Percentiles rank a stretch among this genome's conserved stretches.
These are phyloP conservation scores for Apiospora hydei DNA, from an alignment of 2,329 filamentous ascomycete species.

Conservation along the genomic window DNA sequence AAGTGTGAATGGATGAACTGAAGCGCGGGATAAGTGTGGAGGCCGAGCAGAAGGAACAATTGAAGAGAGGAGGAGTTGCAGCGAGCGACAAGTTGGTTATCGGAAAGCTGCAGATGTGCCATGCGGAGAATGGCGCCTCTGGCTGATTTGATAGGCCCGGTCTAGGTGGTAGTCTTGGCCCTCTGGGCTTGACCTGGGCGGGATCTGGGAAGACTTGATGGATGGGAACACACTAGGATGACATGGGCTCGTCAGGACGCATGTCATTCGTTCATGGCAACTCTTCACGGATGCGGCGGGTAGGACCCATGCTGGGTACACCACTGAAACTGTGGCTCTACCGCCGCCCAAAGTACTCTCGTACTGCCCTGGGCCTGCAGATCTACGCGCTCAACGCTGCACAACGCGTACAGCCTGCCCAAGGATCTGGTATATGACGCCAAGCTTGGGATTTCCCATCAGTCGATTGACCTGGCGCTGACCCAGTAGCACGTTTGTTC, in stretches of 20 bases:
- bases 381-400: conserved; percentile 13
- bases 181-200: conserved; percentile 6
- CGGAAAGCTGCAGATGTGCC: conserved; percentile 16
- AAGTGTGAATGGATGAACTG: conserved; percentile 21
- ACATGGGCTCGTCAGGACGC: neutral
- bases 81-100: conserved; percentile 8
- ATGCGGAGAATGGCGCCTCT: conserved; percentile 12
- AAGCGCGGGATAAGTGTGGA: conserved; percentile 11
- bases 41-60: conserved; percentile 4
- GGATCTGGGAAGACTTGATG: conserved; percentile 5
- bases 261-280: conserved; percentile 18
- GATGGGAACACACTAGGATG: conserved; percentile 10
- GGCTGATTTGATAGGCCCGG: conserved; percentile 19
- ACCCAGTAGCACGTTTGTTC: neutral
- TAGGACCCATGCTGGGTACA: conserved; percentile 3
- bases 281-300: conserved; percentile 14
- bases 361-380: neutral
- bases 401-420: conserved; percentile 5
- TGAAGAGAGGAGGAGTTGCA: neutral
- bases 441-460: conserved; percentile 6
- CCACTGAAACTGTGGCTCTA: neutral
- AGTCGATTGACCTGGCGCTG: neutral
- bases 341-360: neutral
- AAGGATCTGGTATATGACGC: conserved; percentile 8
- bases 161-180: conserved; percentile 16